These are phyloP conservation scores for Cytospora schulzeri DNA, from an alignment of 2,329 filamentous ascomycete species.

Conservation along the genomic window DNA sequence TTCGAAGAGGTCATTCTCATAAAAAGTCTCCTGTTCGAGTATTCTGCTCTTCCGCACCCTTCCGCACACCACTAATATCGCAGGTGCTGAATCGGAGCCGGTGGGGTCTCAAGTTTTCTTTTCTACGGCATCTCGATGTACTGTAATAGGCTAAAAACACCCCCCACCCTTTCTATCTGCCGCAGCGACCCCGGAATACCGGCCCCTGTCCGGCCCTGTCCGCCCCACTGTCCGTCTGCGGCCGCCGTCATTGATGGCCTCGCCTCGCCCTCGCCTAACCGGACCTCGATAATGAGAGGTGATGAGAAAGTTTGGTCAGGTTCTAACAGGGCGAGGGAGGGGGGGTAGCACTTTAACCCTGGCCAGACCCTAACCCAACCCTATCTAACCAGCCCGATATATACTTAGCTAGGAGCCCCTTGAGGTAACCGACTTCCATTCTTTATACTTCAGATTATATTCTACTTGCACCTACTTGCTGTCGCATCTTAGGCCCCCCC, in stretches of 20 bases:
- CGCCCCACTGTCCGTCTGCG: background rate
- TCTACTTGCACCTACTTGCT: no score
- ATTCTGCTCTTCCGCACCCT: background rate
- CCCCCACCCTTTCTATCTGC: background rate
- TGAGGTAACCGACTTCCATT: no score
- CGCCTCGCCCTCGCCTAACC: background rate
- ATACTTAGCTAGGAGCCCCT: no score
- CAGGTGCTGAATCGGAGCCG: background rate
- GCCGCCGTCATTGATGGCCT: background rate
- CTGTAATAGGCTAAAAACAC: background rate
- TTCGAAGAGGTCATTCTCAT: background rate
- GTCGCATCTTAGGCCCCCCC: no score
- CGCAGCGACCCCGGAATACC: background rate
- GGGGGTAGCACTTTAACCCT: no score
- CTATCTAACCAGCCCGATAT: no score
- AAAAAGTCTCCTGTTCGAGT: background rate
- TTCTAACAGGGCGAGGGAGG: no score
- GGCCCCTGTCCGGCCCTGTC: background rate
- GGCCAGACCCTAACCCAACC: no score
- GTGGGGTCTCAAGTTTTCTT: background rate
- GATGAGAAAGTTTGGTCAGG: no score
- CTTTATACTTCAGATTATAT: no score
- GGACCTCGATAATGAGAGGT: background rate
- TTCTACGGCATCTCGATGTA: no score
- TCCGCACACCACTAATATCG: background rate